Percentiles rank a stretch among this genome's conserved stretches.
phyloP scores from a whole-genome alignment of 345 rosid genomes.

The Ceriops decandra region DNA sequence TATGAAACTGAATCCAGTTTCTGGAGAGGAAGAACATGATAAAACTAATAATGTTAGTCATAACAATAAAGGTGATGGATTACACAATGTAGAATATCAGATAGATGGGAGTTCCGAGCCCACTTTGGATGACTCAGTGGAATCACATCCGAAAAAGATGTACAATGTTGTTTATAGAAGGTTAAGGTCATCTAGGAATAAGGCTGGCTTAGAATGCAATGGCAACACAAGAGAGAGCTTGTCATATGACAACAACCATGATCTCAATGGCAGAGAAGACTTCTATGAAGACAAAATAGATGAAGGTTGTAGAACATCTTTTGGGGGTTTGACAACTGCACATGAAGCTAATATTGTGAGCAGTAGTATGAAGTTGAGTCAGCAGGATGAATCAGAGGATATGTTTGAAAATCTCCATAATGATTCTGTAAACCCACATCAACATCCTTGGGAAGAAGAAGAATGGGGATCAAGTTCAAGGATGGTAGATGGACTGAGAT shows the following conservation, averaged over 20 bases:
- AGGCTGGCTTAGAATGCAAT: conserved; percentile 31
- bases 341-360: conserved; percentile 26
- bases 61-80: conserved; percentile 28
- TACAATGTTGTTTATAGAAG: conserved; percentile 77
- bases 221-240: conserved; percentile 41
- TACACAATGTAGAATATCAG: conserved; percentile 34
- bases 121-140: conserved; percentile 28
- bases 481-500: conserved; percentile 61
- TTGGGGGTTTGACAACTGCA: conserved; percentile 30
- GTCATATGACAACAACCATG: conserved; percentile 37
- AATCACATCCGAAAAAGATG: conserved; percentile 53
- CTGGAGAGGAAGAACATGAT: conserved; percentile 26
- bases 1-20: conserved; percentile 28
- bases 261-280: conserved; percentile 30
- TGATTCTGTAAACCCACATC: conserved; percentile 32
- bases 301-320: conserved; percentile 32
- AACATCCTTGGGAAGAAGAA: conserved; percentile 58
- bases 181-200: conserved; percentile 51
- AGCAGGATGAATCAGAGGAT: conserved; percentile 36
- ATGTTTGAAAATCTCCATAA: conserved; percentile 11
- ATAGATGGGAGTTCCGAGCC: conserved; percentile 28
- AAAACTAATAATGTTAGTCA: conserved; percentile 25
- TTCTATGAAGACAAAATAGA: conserved; percentile 37
- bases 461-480: conserved; percentile 69
- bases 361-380: conserved; percentile 24